Evolutionary conservation across 1,284 basidiomycete genomes (phyloP).

Genomic region (Abortiporus biennis): DNA sequence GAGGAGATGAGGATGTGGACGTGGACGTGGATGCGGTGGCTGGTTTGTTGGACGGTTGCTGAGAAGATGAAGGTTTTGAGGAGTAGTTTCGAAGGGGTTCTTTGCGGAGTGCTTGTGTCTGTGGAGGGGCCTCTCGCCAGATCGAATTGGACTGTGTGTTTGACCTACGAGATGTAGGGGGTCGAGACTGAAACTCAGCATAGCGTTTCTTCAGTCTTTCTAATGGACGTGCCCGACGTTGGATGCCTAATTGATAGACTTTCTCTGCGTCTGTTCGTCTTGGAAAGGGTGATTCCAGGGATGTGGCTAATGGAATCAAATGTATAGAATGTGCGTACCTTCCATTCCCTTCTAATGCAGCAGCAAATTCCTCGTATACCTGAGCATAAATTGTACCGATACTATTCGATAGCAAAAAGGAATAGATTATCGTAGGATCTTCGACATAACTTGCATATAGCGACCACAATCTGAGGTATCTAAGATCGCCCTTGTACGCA

Average conservation of each 20-base stretch:
- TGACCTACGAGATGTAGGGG: slow-evolving; percentile 21
- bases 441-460: slow-evolving; percentile 81
- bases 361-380: slow-evolving; percentile 85
- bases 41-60: slow-evolving; percentile 19
- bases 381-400: slow-evolving; percentile 79
- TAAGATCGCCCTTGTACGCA: slow-evolving; percentile 78
- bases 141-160: slow-evolving; percentile 13
- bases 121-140: slow-evolving; percentile 23
- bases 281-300: not conserved
- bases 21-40: slow-evolving; percentile 29
- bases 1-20: slow-evolving; percentile 7
- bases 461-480: slow-evolving; percentile 88
- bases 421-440: slow-evolving; percentile 67
- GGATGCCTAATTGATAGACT: slow-evolving; percentile 81
- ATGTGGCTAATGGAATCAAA: not conserved
- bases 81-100: slow-evolving; percentile 50
- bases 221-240: slow-evolving; percentile 74
- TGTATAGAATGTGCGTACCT: slow-evolving; percentile 15
- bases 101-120: slow-evolving; percentile 38
- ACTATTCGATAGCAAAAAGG: slow-evolving; percentile 80
- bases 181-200: slow-evolving; percentile 64
- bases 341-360: slow-evolving; percentile 18
- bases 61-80: slow-evolving; percentile 10
- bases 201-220: slow-evolving; percentile 85
- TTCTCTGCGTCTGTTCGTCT: slow-evolving; percentile 64